Base-by-base conservation (phyloP, 441 rosid genomes). In the Capsella rubella region DNA sequence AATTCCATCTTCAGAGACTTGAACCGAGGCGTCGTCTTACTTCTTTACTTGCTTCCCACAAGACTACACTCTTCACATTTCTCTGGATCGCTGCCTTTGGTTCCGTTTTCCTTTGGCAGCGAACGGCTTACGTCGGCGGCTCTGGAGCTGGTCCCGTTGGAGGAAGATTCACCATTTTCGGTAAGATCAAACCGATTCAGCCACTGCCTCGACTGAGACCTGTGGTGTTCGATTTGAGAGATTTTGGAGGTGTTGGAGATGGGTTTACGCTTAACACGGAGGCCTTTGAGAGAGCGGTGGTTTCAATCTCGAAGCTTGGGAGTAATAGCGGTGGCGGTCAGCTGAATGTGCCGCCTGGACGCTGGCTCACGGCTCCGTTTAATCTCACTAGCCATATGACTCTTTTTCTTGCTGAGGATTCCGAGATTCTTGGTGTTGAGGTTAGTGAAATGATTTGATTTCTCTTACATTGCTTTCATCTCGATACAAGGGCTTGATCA, bases 321-420 rank as follows among this genome's bases (percentile, higher is more conserved):
- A 82, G 72, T 78, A 80, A 72, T 45, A 92, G 97, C 12, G 98
- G 97, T 8, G 96, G 96, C 4, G 97, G 90, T 11, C 97, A 93
- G 92, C 88, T 95, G 47, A 93, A 91, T 80, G 95, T 95, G 73
- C 92, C 92, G 21, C 87, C 95, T 1, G 97, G 98, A 35, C 84
- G 79, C 66, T 95, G 99, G 99, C 87, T 95, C 1, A 91, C 99
- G 58, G 95, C 93, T 13, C 99, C 99, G 56, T 95, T 95, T 81
- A 95, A 95, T 82, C 91, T 93, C 40, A 91, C 98, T 6, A 95
- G 99, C 69, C 92, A 90, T 63, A 86, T 95, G 87, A 95, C 99
- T 54, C 73, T 95, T 50, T 95, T 95, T 72, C 95, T 95, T 15
- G 92, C 96, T 14, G 88, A 90, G 78, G 92, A 87, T 80, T 87